Base-by-base conservation (phyloP, 2,329 filamentous ascomycete species). In the Dactylellina drechsleri region DNA sequence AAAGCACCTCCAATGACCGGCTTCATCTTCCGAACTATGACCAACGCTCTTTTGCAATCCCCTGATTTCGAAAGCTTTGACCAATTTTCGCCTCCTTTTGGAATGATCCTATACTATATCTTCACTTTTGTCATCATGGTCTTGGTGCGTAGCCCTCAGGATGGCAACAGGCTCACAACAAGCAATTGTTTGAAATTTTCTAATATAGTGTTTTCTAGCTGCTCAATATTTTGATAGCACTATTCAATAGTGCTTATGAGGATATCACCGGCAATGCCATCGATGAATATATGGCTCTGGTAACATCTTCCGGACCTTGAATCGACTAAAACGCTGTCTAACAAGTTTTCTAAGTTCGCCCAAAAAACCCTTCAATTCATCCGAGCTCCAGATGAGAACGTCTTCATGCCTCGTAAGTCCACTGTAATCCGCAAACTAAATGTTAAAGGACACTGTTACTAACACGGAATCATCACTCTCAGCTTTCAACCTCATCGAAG, bases 51-150 rank as follows among this genome's bases (percentile, higher is more conserved):
- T 64, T 92, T 99, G 89, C 91, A 93, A 81, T 92, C 89, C 58
- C 95, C 95, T 0, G 93, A 98, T 77, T 98, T 99, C 79, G 85
- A 79, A 4, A 91, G 90, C 0, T 98, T 98, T 80, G 93, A 97
- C 77, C 87, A 90, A 23, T 99, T 98, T 81, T 92, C 91, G 20
- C 93, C 91, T 12, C 95, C 95, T 0, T 99, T 97, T 81, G 95
- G 95, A 7, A 87, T 97, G 59, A 91, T 97, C 36, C 89, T 99
- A 8, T 99, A 99, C 84, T 99, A 99, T 84, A 88, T 96, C 81
- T 99, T 97, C 82, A 96, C 94, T 16, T 99, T 99, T 80, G 90
- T 98, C 45, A 91, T 99, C 80, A 97, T 97, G 91, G 93, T 95
- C 79, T 78, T 99, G 67, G 65, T 68, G 61, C 36, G 65, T 54